A percentile compares a stretch with the other conserved stretches of the same genome.
Evolutionary conservation across 2,329 filamentous ascomycete genomes (phyloP).

Genomic region (Aureobasidium sp.): DNA sequence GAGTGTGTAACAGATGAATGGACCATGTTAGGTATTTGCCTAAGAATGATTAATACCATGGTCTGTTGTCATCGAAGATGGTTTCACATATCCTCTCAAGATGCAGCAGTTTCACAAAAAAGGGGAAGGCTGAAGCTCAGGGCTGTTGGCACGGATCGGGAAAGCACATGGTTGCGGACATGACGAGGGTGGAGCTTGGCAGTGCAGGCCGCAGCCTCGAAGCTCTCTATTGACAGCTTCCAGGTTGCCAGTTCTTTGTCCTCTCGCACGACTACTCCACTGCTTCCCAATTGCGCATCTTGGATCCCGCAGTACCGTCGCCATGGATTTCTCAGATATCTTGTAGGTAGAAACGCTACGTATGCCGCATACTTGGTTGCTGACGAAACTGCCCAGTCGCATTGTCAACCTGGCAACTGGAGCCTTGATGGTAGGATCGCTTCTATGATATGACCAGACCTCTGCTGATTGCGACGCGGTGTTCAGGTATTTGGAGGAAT

Average conservation of each 20-base stretch:
- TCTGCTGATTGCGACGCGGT: not conserved
- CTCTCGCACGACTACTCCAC: not conserved
- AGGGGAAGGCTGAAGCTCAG: not conserved
- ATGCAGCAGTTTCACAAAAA: not conserved
- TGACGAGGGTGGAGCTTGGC: slow-evolving; percentile 6
- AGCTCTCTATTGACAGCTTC: slow-evolving; percentile 2
- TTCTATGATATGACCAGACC: no score
- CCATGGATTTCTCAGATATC: slow-evolving; percentile 86
- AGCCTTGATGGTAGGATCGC: slow-evolving; percentile 3
- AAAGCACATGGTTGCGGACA: not conserved
- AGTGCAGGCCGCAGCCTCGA: not conserved
- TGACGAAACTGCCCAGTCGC: slow-evolving; percentile 51
- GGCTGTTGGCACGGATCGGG: not conserved
- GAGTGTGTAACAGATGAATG: not conserved
- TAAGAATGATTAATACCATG: not conserved
- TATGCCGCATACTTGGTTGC: not conserved
- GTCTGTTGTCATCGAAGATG: not conserved
- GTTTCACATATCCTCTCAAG: not conserved
- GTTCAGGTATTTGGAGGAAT: slow-evolving; percentile 57
- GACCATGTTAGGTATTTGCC: not conserved
- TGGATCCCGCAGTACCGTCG: slow-evolving; percentile 17
- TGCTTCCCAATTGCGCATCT: not conserved
- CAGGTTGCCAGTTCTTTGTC: slow-evolving; percentile 2
- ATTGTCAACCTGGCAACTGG: slow-evolving; percentile 66
- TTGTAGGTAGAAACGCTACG: slow-evolving; percentile 49